These are phyloP conservation scores for Yamadazyma diddensiae DNA, from an alignment of 1,139 yeast genomes.

Conservation along the genomic window DNA sequence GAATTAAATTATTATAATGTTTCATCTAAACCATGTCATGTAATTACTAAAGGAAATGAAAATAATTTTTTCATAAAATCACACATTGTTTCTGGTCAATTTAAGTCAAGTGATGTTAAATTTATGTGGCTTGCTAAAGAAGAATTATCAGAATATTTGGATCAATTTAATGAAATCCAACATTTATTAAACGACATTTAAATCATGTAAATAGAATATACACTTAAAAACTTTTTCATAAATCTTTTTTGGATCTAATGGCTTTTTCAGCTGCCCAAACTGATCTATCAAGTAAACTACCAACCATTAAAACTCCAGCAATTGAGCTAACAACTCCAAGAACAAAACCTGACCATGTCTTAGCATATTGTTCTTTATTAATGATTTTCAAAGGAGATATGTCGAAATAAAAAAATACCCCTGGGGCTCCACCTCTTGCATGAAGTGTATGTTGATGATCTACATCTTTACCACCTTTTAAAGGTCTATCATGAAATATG, in stretches of 20 bases:
- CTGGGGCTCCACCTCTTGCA: conserved; percentile 86
- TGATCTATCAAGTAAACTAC: conserved; percentile 81
- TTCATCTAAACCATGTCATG: conserved; percentile 83
- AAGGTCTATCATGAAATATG: conserved; percentile 85
- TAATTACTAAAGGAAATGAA: conserved; percentile 28
- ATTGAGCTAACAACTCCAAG: conserved; percentile 84
- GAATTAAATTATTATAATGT: conserved; percentile 84
- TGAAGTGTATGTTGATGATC: conserved; percentile 90
- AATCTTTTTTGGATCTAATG: conserved; percentile 66
- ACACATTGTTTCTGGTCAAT: conserved; percentile 86
- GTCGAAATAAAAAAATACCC: conserved; percentile 83
- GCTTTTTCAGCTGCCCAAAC: conserved; percentile 88
- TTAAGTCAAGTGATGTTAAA: conserved; percentile 39
- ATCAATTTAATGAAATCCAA: conserved; percentile 45
- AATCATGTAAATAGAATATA: conserved; percentile 13
- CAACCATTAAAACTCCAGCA: conserved; percentile 93
- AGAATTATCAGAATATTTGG: conserved; percentile 61
- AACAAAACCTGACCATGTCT: conserved; percentile 82
- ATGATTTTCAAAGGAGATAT: conserved; percentile 91
- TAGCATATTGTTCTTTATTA: conserved; percentile 73
- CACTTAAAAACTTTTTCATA: conserved; percentile 16
- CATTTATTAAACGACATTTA: conserved; percentile 51
- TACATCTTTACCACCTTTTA: conserved; percentile 81
- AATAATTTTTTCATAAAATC: conserved; percentile 78
- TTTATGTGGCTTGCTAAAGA: conserved; percentile 85